Conservation (phyloP, 2,329 filamentous ascomycete genomes). For the Aspergillus unguis region DNA sequence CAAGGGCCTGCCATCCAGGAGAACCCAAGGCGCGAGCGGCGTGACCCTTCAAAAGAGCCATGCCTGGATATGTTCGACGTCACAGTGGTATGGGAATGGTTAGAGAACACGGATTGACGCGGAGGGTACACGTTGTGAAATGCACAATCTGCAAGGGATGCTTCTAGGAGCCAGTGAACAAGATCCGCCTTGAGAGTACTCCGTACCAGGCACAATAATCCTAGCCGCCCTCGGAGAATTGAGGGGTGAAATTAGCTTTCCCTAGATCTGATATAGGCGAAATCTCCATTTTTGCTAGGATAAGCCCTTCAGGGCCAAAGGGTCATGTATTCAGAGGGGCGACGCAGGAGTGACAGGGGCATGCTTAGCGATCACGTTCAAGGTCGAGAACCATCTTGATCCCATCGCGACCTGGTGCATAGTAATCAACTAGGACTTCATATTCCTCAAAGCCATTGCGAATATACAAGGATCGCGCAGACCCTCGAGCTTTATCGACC, state of each 20-base stretch:
- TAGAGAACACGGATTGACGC: constrained; percentile 26
- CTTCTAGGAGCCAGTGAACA: constrained; percentile 22
- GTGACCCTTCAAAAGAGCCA: constrained; percentile 35
- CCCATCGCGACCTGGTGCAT: constrained; percentile 48
- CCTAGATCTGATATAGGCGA: constrained; percentile 7
- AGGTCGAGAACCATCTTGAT: constrained; percentile 43
- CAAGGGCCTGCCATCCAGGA: constrained; percentile 32
- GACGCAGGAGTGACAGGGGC: constrained; percentile 21
- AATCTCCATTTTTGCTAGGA: neutral
- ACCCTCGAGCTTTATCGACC: constrained; percentile 49
- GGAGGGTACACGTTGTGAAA: constrained; percentile 31
- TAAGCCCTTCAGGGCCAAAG: neutral
- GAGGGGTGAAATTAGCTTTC: constrained; percentile 19
- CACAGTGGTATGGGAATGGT: constrained; percentile 35
- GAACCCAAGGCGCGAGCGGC: constrained; percentile 27
- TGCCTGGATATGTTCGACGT: constrained; percentile 40
- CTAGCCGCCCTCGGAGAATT: constrained; percentile 21
- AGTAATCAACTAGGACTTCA: constrained; percentile 49
- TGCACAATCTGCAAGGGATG: constrained; percentile 35
- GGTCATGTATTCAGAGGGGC: constrained; percentile 1
- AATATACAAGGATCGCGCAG: constrained; percentile 46
- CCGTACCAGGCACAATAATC: constrained; percentile 19
- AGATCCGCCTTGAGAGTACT: constrained; percentile 9
- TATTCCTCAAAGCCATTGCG: constrained; percentile 46
- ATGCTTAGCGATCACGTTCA: constrained; percentile 27